These are phyloP conservation scores for Scorias spongiosa DNA, from an alignment of 2,329 filamentous ascomycete genomes.

Conservation along the genomic window DNA sequence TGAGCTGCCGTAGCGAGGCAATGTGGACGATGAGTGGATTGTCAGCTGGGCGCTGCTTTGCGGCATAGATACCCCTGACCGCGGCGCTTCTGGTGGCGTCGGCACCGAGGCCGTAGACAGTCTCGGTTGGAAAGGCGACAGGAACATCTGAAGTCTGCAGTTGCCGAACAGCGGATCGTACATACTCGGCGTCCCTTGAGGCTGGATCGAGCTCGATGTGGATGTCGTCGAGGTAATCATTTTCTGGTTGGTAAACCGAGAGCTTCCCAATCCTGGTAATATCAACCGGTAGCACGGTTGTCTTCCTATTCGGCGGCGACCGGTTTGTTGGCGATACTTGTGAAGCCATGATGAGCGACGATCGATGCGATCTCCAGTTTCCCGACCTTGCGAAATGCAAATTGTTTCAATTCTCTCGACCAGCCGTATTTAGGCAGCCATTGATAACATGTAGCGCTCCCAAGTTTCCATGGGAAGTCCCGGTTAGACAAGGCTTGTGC, in stretches of 20 bases:
- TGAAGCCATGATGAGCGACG: too few species aligned
- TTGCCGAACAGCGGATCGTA: constrained; percentile 51
- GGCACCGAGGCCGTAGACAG: constrained; percentile 91
- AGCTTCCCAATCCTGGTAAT: constrained; percentile 25
- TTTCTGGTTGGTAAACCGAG: constrained; percentile 11
- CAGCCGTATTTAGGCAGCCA: too few species aligned
- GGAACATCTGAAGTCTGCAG: constrained; percentile 54
- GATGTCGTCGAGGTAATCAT: constrained; percentile 22
- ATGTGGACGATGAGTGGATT: constrained; percentile 94
- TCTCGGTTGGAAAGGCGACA: constrained; percentile 93
- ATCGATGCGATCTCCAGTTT: too few species aligned
- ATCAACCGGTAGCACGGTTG: constrained; percentile 26
- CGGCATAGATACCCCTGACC: constrained; percentile 80
- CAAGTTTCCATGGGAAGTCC: too few species aligned
- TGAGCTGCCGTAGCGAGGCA: constrained; percentile 63
- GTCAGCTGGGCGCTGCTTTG: constrained; percentile 80
- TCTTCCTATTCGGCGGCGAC: constrained; percentile 9
- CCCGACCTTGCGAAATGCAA: too few species aligned
- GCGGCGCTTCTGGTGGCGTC: constrained; percentile 76
- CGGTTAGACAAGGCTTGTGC: too few species aligned
- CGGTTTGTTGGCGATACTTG: too few species aligned
- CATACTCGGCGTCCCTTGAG: constrained; percentile 33
- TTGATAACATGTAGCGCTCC: too few species aligned
- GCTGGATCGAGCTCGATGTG: constrained; percentile 13
- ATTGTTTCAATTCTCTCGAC: too few species aligned